Evolutionary conservation across 2,329 filamentous ascomycete genomes (phyloP).

Genomic region (Fusarium chaquense): DNA sequence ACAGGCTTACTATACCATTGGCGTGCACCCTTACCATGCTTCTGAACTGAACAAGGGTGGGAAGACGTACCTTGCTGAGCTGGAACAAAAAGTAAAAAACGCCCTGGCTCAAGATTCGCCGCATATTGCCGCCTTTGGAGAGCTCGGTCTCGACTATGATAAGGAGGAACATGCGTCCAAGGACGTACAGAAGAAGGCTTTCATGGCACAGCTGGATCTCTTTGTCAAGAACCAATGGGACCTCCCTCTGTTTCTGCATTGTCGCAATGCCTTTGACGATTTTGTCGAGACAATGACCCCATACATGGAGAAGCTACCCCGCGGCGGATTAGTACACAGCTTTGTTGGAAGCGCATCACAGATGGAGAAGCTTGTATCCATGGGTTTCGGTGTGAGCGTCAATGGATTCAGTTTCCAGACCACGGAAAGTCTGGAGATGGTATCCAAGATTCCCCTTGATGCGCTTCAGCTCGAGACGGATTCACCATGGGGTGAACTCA

Average conservation of each 20-base stretch:
- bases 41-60: conserved; percentile 54
- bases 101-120: conserved; percentile 43
- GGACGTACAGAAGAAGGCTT: conserved; percentile 43
- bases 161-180: conserved; percentile 58
- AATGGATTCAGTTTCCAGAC: conserved; percentile 60
- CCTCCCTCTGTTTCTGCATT: conserved; percentile 45
- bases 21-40: conserved; percentile 65
- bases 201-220: conserved; percentile 44
- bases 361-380: conserved; percentile 44
- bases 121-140: conserved; percentile 60
- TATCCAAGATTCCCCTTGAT: conserved; percentile 40
- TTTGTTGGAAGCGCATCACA: conserved; percentile 43
- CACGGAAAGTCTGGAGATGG: conserved; percentile 44
- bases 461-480: conserved; percentile 47
- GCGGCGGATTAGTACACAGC: conserved; percentile 45
- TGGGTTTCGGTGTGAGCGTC: conserved; percentile 51
- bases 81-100: conserved; percentile 43
- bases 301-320: conserved; percentile 50
- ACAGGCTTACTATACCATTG: conserved; percentile 60
- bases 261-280: conserved; percentile 47
- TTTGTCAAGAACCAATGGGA: conserved; percentile 45
- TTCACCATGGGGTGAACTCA: conserved; percentile 47
- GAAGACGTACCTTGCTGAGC: conserved; percentile 38
- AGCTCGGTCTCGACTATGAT: conserved; percentile 64
- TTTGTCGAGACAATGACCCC: conserved; percentile 53